A percentile compares a stretch with the other conserved stretches of the same genome.
These are phyloP conservation scores for Rhizopus microsporus DNA, from an alignment of 371 early-diverging fungal genomes.

Conservation along the genomic window DNA sequence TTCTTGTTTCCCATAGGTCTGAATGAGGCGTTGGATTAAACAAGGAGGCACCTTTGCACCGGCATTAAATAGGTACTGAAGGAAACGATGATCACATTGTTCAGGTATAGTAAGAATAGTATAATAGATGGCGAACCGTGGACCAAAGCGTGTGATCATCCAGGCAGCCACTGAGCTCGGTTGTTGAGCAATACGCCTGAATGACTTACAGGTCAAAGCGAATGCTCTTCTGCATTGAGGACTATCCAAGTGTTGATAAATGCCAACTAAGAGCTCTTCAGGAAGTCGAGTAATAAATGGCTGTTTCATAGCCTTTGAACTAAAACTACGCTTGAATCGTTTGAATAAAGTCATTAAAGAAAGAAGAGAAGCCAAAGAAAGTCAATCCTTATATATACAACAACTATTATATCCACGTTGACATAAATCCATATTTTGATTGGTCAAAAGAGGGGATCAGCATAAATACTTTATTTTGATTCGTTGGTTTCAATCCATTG, in stretches of 20 bases:
- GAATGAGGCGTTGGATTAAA: constrained; percentile 22
- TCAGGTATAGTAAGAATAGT: constrained; percentile 24
- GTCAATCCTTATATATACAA: background rate
- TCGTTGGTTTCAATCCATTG: constrained; percentile 7
- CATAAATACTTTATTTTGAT: background rate
- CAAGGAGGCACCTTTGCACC: constrained; percentile 30
- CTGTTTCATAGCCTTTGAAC: background rate
- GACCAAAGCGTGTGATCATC: constrained; percentile 24
- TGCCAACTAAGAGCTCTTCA: constrained; percentile 20
- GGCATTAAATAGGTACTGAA: constrained; percentile 17
- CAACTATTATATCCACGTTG: background rate
- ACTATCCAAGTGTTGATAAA: constrained; percentile 28
- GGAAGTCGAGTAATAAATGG: constrained; percentile 15
- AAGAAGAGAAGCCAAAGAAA: background rate
- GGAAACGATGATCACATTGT: constrained; percentile 20
- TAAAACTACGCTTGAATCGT: background rate
- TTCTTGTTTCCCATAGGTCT: constrained; percentile 20
- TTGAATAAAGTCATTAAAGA: background rate
- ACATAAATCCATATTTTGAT: background rate
- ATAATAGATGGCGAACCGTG: constrained; percentile 33
- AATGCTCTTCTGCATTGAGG: constrained; percentile 10
- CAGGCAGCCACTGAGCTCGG: constrained; percentile 25
- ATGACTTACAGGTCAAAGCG: constrained; percentile 16
- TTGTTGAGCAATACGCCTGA: constrained; percentile 8
- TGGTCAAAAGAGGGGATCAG: background rate